Conservation (phyloP, 768 basidiomycete species). For the Suillus plorans region DNA sequence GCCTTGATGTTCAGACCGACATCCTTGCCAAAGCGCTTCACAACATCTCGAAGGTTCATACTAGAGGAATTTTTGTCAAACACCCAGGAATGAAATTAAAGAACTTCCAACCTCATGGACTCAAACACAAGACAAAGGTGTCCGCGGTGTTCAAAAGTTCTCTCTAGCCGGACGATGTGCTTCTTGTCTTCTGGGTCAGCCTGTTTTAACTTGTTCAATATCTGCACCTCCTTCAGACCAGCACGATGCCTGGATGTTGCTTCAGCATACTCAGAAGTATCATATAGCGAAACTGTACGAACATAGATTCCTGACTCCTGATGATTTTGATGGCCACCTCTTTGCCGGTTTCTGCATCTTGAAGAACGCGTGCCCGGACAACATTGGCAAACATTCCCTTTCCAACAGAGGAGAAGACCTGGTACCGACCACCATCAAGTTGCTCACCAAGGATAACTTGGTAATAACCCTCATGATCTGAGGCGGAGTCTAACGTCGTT, state of each 20-base stretch:
- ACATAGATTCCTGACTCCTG: slow-evolving; percentile 96
- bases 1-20: slow-evolving; percentile 95
- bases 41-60: slow-evolving; percentile 97
- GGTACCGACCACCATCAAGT: slow-evolving; percentile 88
- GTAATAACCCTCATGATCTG: slow-evolving; percentile 96
- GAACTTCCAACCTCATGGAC: slow-evolving; percentile 68
- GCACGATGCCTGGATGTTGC: slow-evolving; percentile 77
- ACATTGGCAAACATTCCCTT: slow-evolving; percentile 99
- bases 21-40: slow-evolving; percentile 98
- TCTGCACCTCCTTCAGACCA: slow-evolving; percentile 88
- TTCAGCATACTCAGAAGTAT: neutral
- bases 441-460: slow-evolving; percentile 92
- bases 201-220: slow-evolving; percentile 81
- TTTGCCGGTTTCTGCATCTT: slow-evolving; percentile 56
- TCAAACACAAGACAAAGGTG: slow-evolving; percentile 97
- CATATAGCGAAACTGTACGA: slow-evolving; percentile 31
- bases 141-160: slow-evolving; percentile 96
- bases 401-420: slow-evolving; percentile 92
- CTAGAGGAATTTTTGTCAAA: slow-evolving; percentile 39
- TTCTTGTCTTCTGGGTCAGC: slow-evolving; percentile 97
- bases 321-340: slow-evolving; percentile 99
- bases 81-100: neutral
- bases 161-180: slow-evolving; percentile 88
- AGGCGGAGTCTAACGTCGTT: slow-evolving; percentile 83
- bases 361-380: slow-evolving; percentile 81